Percentiles rank a stretch among this genome's conserved stretches.
Conservation (phyloP, 1,139 yeast genomes). For the Saccharomyces hybrid region DNA sequence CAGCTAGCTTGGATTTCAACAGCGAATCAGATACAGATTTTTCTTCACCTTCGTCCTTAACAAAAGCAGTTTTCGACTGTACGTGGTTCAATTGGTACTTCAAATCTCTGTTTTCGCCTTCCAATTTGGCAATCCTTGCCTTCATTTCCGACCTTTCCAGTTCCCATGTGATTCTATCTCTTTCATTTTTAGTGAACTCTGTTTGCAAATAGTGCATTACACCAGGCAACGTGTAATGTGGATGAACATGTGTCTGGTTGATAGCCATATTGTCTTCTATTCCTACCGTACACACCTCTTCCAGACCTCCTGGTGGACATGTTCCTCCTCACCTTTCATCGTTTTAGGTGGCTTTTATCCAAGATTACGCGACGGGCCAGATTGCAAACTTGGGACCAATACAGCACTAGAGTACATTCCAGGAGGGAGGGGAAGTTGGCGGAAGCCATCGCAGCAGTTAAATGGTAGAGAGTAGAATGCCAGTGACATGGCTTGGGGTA, state of each 20-base stretch:
- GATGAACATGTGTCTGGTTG: slow-evolving; percentile 7
- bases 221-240: slow-evolving; percentile 35
- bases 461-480: background rate
- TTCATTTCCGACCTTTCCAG: slow-evolving; percentile 48
- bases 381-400: background rate
- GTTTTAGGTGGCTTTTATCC: background rate
- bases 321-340: background rate
- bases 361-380: background rate
- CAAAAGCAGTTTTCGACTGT: slow-evolving; percentile 8
- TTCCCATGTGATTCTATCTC: slow-evolving; percentile 51
- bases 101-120: slow-evolving; percentile 55
- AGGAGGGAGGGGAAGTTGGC: background rate
- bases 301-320: background rate
- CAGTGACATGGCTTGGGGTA: background rate
- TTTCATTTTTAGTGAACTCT: slow-evolving; percentile 50
- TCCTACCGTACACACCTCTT: background rate
- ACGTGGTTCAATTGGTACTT: slow-evolving; percentile 44
- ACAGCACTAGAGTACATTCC: background rate
- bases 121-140: slow-evolving; percentile 53
- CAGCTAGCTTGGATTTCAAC: slow-evolving; percentile 22
- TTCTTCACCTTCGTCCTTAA: slow-evolving; percentile 8
- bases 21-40: slow-evolving; percentile 6
- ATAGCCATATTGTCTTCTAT: background rate
- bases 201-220: slow-evolving; percentile 52
- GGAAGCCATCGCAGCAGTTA: background rate